Conservation (phyloP, 345 rosid species). For the Linum lewisii region DNA sequence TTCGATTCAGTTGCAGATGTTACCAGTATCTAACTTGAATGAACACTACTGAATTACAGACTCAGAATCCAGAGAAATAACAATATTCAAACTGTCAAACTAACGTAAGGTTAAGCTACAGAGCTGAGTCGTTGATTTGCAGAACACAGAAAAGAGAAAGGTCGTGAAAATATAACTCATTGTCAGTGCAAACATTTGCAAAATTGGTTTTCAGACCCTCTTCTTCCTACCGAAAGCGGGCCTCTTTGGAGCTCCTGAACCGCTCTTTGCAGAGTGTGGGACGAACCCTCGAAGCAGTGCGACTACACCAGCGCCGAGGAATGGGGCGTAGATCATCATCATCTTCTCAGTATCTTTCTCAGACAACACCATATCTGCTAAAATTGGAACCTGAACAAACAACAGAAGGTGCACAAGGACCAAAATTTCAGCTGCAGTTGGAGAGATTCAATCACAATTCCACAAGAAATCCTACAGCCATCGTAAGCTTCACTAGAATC, state of each 20-base stretch:
- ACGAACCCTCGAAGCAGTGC: constrained; percentile 59
- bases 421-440: background rate
- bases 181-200: background rate
- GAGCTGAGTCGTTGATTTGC: too few relatives aligned
- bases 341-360: constrained; percentile 49
- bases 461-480: background rate
- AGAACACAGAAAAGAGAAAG: background rate
- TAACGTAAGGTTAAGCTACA: too few relatives aligned
- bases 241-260: constrained; percentile 26
- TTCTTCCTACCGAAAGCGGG: constrained; percentile 45
- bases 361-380: constrained; percentile 52
- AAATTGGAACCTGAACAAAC: constrained; percentile 39
- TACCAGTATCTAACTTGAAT: too few relatives aligned
- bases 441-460: background rate
- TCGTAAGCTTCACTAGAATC: background rate
- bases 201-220: constrained; percentile 30
- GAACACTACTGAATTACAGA: too few relatives aligned
- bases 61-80: too few relatives aligned
- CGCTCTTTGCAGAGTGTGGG: constrained; percentile 14
- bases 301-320: constrained; percentile 42
- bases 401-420: background rate
- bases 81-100: too few relatives aligned
- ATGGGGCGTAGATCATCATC: constrained; percentile 45
- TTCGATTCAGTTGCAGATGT: too few relatives aligned
- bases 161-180: background rate